phyloP scores from a whole-genome alignment of 768 basidiomycete genomes.

The Tulasnella sp. region DNA sequence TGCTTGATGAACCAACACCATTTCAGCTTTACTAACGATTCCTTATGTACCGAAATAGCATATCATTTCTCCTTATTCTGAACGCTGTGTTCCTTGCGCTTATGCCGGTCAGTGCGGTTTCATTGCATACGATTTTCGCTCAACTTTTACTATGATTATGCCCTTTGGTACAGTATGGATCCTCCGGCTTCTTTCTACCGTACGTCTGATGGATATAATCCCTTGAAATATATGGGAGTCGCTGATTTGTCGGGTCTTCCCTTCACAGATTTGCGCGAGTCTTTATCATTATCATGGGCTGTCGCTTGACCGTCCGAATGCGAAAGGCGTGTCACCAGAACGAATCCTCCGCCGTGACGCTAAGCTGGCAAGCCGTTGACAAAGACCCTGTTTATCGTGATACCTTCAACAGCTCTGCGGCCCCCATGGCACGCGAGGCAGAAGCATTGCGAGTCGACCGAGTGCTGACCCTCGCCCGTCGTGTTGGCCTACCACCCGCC shows the following conservation, averaged over 20 bases:
- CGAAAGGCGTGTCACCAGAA: background rate
- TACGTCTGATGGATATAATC: background rate
- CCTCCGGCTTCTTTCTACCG: background rate
- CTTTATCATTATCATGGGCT: constrained; percentile 7
- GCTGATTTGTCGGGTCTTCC: background rate
- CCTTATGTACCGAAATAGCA: background rate
- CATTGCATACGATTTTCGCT: background rate
- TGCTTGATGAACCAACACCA: background rate
- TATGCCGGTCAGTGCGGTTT: background rate
- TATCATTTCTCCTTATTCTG: constrained; percentile 4
- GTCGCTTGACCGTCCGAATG: constrained; percentile 3
- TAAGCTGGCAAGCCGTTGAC: background rate
- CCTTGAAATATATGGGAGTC: too few relatives aligned
- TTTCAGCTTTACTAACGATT: too few relatives aligned
- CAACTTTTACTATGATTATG: background rate
- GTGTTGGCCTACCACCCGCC: background rate
- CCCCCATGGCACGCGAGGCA: background rate
- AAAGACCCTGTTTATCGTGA: background rate
- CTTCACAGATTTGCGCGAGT: background rate
- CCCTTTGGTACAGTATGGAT: background rate
- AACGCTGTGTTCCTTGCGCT: constrained; percentile 1
- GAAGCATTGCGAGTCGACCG: background rate
- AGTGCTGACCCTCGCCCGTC: background rate
- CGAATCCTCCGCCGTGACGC: background rate
- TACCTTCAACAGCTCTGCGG: background rate